phyloP scores from a whole-genome alignment of 1,284 basidiomycete species.

The Trichosporon sp. region DNA sequence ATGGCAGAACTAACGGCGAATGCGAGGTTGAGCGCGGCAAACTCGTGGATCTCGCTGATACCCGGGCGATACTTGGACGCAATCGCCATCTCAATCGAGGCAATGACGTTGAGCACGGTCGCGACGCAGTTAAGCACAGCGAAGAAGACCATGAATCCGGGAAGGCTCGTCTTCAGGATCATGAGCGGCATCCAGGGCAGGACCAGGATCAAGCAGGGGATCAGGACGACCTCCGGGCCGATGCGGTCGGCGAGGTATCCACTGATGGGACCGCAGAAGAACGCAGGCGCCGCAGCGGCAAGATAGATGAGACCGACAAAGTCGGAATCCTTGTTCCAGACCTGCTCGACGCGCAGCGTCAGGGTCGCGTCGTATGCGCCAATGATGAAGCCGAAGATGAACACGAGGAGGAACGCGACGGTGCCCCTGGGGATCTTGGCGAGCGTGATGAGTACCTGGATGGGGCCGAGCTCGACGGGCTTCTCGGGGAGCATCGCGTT shows the following conservation, averaged over 20 bases:
- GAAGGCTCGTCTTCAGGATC: constrained; percentile 62
- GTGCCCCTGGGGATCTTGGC: constrained; percentile 64
- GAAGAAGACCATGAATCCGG: constrained; percentile 66
- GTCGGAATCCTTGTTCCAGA: constrained; percentile 66
- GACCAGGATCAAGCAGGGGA: constrained; percentile 61
- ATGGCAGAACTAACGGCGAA: constrained; percentile 44
- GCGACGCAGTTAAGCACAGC: constrained; percentile 58
- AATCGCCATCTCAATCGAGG: constrained; percentile 30
- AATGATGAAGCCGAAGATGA: constrained; percentile 63
- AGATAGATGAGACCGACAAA: constrained; percentile 73
- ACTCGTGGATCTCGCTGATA: constrained; percentile 52
- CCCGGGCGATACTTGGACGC: constrained; percentile 31
- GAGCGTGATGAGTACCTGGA: constrained; percentile 60
- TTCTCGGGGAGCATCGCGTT: constrained; percentile 27
- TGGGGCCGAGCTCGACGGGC: constrained; percentile 42
- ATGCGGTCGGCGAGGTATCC: constrained; percentile 66
- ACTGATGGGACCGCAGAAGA: constrained; percentile 64
- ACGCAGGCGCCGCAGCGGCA: constrained; percentile 67
- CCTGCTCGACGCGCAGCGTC: constrained; percentile 65
- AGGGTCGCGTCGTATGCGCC: constrained; percentile 56
- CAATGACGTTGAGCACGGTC: constrained; percentile 30
- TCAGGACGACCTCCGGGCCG: constrained; percentile 66
- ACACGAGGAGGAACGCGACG: constrained; percentile 61
- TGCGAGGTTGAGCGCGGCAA: constrained; percentile 52
- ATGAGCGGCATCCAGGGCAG: constrained; percentile 70